Evolutionary conservation across 2,329 filamentous ascomycete species (phyloP).

Genomic region (Grosmannia clavigera): DNA sequence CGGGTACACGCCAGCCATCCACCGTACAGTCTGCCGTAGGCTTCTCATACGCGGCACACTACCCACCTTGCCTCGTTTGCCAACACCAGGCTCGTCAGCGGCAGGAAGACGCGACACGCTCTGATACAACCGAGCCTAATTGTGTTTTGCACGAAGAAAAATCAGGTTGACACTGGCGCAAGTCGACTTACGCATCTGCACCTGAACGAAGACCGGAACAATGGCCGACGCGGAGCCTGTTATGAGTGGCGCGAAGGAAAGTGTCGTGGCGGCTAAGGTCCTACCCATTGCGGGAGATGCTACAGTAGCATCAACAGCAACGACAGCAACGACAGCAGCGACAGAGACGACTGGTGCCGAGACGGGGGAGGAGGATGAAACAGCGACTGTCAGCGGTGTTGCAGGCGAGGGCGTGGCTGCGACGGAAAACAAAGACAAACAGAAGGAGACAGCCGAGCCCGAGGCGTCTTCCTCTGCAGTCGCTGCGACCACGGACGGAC

Average conservation of each 20-base stretch:
- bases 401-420: background rate
- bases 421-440: background rate
- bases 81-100: no score
- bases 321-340: slow-evolving; percentile 4
- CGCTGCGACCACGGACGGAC: background rate
- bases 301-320: background rate
- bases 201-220: background rate
- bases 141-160: background rate
- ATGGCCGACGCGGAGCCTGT: slow-evolving; percentile 9
- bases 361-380: background rate
- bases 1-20: background rate
- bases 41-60: background rate
- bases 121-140: background rate
- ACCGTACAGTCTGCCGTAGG: background rate
- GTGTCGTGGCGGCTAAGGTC: slow-evolving; percentile 5
- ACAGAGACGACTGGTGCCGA: slow-evolving; percentile 6
- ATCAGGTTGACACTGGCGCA: background rate
- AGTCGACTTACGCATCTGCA: background rate
- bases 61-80: background rate
- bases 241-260: slow-evolving; percentile 13
- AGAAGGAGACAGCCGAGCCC: background rate
- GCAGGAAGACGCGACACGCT: no score
- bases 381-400: background rate
- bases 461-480: background rate
- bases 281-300: background rate